Evolutionary conservation across 176 grass and related monocot genomes (phyloP).

Genomic region (Musa troglodytarum): DNA sequence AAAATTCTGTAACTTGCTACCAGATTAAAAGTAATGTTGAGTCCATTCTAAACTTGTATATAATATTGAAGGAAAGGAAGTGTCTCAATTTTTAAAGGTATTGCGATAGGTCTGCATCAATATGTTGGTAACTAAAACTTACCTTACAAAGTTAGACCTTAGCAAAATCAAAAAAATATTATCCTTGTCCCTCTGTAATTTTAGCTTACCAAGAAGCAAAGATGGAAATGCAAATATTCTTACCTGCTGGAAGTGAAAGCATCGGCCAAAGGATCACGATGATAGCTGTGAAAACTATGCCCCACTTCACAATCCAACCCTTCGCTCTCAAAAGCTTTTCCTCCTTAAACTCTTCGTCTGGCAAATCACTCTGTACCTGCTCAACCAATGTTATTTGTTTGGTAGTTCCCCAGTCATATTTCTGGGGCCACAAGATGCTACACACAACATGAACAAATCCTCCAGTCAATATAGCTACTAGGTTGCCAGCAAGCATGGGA

Average conservation of each 20-base stretch:
- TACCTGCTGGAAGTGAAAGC: conserved; percentile 61
- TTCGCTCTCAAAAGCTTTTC: conserved; percentile 53
- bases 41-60: no score
- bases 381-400: conserved; percentile 63
- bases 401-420: conserved; percentile 63
- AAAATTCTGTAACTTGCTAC: no score
- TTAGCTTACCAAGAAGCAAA: neutral
- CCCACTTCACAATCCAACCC: conserved; percentile 73
- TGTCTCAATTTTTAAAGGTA: no score
- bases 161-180: neutral
- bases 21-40: no score
- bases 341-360: conserved; percentile 50
- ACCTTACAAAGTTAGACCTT: no score
- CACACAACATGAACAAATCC: conserved; percentile 49
- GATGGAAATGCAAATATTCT: conserved; percentile 10
- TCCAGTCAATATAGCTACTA: conserved; percentile 55
- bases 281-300: conserved; percentile 43
- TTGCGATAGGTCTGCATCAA: neutral
- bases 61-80: no score
- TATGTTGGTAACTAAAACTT: neutral
- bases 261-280: conserved; percentile 56
- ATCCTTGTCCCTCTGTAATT: neutral
- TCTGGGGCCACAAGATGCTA: conserved; percentile 46
- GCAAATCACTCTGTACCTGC: conserved; percentile 25
- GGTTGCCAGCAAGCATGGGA: conserved; percentile 64